Percentiles rank a stretch among this genome's conserved stretches.
phyloP scores from a whole-genome alignment of 2,329 filamentous ascomycete genomes.

The Cordyceps pruinosa region DNA sequence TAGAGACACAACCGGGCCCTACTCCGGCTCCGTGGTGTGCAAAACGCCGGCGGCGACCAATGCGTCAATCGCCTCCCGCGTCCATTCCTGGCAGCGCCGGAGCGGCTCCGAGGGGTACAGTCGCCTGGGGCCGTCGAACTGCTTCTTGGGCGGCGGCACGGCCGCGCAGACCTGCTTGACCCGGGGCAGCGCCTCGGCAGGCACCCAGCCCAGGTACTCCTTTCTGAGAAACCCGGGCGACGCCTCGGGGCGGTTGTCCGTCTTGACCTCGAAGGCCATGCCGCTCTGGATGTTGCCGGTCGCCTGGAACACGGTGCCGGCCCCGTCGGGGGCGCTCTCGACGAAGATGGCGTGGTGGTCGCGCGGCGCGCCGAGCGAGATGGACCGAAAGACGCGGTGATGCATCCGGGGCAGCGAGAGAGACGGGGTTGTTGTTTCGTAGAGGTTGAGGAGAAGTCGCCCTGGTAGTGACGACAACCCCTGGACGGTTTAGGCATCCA shows the following conservation, averaged over 20 bases:
- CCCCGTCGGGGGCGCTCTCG: slow-evolving; percentile 2
- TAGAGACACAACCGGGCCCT: not conserved
- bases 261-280: slow-evolving; percentile 21
- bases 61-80: slow-evolving; percentile 14
- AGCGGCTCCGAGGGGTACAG: slow-evolving; percentile 19
- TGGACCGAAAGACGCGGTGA: not conserved
- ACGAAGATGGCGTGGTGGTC: slow-evolving; percentile 25
- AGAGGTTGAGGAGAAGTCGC: not conserved
- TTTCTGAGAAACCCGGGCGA: slow-evolving; percentile 14
- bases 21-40: not conserved
- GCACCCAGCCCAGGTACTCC: slow-evolving; percentile 17
- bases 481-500: not conserved
- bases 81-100: slow-evolving; percentile 26
- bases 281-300: slow-evolving; percentile 25
- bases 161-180: slow-evolving; percentile 18
- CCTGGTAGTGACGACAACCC: not conserved
- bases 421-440: not conserved
- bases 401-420: not conserved
- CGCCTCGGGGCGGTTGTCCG: slow-evolving; percentile 15
- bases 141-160: slow-evolving; percentile 23
- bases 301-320: slow-evolving; percentile 20
- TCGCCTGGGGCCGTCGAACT: slow-evolving; percentile 22
- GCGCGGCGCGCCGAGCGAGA: slow-evolving; percentile 13
- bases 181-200: slow-evolving; percentile 15
- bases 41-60: not conserved